Percentiles rank a stretch among this genome's conserved stretches.
These are phyloP conservation scores for Syncephalis fuscata DNA, from an alignment of 371 early-diverging fungal species.

Conservation along the genomic window DNA sequence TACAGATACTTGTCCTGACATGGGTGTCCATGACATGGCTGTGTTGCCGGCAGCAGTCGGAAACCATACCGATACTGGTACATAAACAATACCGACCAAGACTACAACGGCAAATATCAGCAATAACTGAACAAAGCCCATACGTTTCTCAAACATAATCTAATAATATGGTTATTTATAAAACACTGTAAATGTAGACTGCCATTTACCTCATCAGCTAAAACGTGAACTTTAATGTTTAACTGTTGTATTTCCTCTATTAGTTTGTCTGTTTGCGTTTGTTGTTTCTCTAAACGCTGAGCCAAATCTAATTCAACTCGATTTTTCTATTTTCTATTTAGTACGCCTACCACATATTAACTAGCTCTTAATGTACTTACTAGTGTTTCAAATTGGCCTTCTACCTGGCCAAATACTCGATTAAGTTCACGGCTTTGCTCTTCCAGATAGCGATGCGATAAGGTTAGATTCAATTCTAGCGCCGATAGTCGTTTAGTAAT, in stretches of 20 bases:
- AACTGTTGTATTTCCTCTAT: constrained; percentile 25
- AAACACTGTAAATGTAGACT: background rate
- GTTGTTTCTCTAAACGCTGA: constrained; percentile 18
- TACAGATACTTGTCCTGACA: too few relatives aligned
- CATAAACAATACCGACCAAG: constrained; percentile 6
- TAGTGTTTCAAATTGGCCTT: constrained; percentile 34
- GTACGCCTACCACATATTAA: background rate
- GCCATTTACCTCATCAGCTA: constrained; percentile 30
- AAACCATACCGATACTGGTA: too few relatives aligned
- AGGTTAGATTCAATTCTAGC: constrained; percentile 62
- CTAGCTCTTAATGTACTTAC: constrained; percentile 8
- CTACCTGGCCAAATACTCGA: constrained; percentile 45
- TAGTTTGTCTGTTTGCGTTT: constrained; percentile 21
- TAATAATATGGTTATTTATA: constrained; percentile 2
- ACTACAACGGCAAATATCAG: constrained; percentile 30
- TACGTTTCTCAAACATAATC: constrained; percentile 40
- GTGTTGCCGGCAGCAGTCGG: too few relatives aligned
- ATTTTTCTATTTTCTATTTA: constrained; percentile 15
- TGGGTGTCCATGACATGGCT: too few relatives aligned
- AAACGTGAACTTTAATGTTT: constrained; percentile 21
- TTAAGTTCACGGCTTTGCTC: constrained; percentile 68
- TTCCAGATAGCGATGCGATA: constrained; percentile 65
- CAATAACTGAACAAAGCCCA: constrained; percentile 33
- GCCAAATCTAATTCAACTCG: constrained; percentile 32
- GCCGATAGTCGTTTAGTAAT: constrained; percentile 68